A percentile compares a stretch with the other conserved stretches of the same genome.
Conservation (phyloP, 2,329 filamentous ascomycete species). For the Sporothrix luriei region DNA sequence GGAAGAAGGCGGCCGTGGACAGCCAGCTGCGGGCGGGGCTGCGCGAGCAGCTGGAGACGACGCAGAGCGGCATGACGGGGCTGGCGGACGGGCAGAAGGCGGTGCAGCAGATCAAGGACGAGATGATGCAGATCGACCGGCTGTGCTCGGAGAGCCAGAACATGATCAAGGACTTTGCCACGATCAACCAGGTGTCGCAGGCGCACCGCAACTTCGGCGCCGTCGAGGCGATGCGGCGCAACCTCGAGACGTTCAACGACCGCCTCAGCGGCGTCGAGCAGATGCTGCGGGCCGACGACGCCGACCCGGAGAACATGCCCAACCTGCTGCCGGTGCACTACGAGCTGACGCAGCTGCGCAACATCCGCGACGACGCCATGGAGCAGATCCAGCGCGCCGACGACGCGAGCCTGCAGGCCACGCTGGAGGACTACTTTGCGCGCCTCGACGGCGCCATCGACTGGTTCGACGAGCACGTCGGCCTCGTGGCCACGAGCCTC, state of each 20-base stretch:
- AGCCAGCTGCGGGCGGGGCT: slow-evolving; percentile 80
- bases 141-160: slow-evolving; percentile 95
- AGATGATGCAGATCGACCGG: slow-evolving; percentile 98
- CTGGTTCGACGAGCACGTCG: slow-evolving; percentile 95
- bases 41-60: slow-evolving; percentile 94
- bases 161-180: slow-evolving; percentile 95
- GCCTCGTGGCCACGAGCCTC: slow-evolving; percentile 82
- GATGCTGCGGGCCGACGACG: slow-evolving; percentile 80
- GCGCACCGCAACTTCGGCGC: slow-evolving; percentile 96
- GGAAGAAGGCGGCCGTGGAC: slow-evolving; percentile 92
- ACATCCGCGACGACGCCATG: slow-evolving; percentile 95
- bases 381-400: slow-evolving; percentile 84
- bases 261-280: slow-evolving; percentile 74
- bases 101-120: slow-evolving; percentile 91
- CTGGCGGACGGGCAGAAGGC: slow-evolving; percentile 89
- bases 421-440: slow-evolving; percentile 86
- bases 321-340: slow-evolving; percentile 89
- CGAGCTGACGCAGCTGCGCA: slow-evolving; percentile 85
- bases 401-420: slow-evolving; percentile 74
- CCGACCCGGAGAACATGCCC: slow-evolving; percentile 84
- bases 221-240: slow-evolving; percentile 88
- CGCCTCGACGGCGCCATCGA: slow-evolving; percentile 84
- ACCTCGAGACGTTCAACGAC: slow-evolving; percentile 83
- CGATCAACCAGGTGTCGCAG: slow-evolving; percentile 88
- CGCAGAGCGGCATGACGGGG: slow-evolving; percentile 87